phyloP scores from a whole-genome alignment of 2,329 filamentous ascomycete species.

The Alternaria atra region DNA sequence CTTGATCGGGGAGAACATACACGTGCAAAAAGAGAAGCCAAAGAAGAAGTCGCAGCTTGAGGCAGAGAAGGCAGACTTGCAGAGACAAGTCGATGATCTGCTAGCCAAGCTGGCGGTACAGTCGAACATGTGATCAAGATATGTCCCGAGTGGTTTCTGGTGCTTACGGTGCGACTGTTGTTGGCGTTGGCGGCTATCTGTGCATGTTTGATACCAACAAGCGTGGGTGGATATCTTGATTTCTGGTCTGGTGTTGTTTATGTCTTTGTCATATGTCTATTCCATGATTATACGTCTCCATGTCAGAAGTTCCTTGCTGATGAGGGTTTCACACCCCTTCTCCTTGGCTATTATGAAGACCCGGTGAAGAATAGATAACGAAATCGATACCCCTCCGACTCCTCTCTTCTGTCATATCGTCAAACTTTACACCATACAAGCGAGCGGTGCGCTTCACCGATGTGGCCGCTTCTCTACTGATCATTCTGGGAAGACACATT shows the following conservation, averaged over 20 bases:
- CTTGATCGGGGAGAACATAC: constrained; percentile 15
- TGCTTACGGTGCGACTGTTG: not conserved
- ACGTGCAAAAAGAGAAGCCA: constrained; percentile 9
- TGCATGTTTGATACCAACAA: not conserved
- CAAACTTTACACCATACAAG: not conserved
- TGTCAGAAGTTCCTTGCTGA: not conserved
- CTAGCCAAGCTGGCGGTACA: constrained; percentile 6
- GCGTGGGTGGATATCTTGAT: not conserved
- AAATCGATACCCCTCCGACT: not conserved
- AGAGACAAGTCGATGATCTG: constrained; percentile 10
- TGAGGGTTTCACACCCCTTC: not conserved
- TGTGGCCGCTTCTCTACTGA: not conserved
- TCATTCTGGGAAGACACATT: no score
- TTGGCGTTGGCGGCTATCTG: not conserved
- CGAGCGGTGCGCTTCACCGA: not conserved
- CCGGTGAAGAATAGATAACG: not conserved
- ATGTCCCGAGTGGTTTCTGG: no score
- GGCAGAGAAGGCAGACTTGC: constrained; percentile 7
- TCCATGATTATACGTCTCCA: not conserved
- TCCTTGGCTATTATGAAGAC: not conserved
- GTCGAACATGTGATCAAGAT: constrained; percentile 1
- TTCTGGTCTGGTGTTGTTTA: not conserved
- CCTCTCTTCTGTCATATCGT: not conserved
- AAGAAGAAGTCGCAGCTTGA: constrained; percentile 17
- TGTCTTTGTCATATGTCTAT: not conserved